Conservation (phyloP, 2,329 filamentous ascomycete species). For the Neoascochyta sp. region DNA sequence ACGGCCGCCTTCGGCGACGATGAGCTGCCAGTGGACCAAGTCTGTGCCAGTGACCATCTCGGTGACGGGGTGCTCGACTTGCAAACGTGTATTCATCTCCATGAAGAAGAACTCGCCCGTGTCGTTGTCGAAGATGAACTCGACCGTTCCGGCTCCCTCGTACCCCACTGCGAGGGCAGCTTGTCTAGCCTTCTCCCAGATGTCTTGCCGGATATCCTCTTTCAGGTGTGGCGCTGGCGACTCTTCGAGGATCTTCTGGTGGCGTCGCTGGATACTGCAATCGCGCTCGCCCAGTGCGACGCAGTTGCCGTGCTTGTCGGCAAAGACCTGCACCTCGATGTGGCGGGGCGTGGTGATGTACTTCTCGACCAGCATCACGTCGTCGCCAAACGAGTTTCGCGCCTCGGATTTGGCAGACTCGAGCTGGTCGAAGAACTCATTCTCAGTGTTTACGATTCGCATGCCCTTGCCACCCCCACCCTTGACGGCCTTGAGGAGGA, state of each 20-base stretch:
- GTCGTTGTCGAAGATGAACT: conserved; percentile 68
- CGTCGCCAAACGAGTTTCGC: conserved; percentile 61
- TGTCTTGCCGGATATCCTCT: conserved; percentile 57
- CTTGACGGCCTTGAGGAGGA: conserved; percentile 64
- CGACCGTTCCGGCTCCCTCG: conserved; percentile 63
- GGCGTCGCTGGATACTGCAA: conserved; percentile 62
- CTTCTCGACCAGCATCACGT: conserved; percentile 65
- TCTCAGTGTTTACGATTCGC: conserved; percentile 57
- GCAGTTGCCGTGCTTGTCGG: conserved; percentile 62
- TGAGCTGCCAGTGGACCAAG: conserved; percentile 92
- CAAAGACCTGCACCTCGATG: conserved; percentile 66
- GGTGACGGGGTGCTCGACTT: conserved; percentile 95
- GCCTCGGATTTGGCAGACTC: conserved; percentile 63
- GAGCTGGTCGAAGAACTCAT: conserved; percentile 59
- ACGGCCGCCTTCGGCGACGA: conserved; percentile 70
- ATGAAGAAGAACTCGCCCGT: conserved; percentile 65
- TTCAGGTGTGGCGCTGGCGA: conserved; percentile 61
- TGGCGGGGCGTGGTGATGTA: conserved; percentile 65
- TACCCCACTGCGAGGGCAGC: conserved; percentile 62
- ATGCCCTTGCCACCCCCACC: conserved; percentile 66
- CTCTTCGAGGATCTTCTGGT: conserved; percentile 65
- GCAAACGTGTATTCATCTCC: conserved; percentile 76
- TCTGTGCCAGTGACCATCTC: conserved; percentile 74
- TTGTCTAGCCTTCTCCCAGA: conserved; percentile 62
- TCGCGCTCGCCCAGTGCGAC: conserved; percentile 63